Percentiles rank a stretch among this genome's conserved stretches.
Conservation (phyloP, 2,329 filamentous ascomycete genomes). For the Paraphaeosphaeria minitans region DNA sequence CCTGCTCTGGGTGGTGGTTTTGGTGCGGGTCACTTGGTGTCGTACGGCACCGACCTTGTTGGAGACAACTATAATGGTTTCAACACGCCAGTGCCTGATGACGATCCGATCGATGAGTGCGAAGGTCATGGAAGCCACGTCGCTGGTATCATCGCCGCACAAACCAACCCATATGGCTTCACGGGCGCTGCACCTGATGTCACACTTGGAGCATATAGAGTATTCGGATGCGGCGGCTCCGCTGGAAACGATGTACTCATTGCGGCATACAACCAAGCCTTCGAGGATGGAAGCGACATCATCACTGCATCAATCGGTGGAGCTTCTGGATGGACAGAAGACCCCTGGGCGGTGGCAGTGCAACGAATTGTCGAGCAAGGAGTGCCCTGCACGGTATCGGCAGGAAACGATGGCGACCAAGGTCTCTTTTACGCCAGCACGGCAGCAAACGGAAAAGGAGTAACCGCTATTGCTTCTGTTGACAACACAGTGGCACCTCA, state of each 20-base stretch:
- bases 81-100: conserved; percentile 52
- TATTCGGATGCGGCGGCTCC: conserved; percentile 54
- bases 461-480: conserved; percentile 53
- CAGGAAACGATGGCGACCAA: conserved; percentile 58
- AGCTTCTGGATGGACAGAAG: conserved; percentile 41
- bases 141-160: conserved; percentile 66
- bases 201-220: conserved; percentile 28
- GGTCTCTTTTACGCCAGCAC: conserved; percentile 56
- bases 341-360: conserved; percentile 49
- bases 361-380: conserved; percentile 52
- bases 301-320: conserved; percentile 46
- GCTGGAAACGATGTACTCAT: conserved; percentile 64
- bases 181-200: conserved; percentile 26
- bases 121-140: conserved; percentile 61
- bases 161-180: conserved; percentile 35
- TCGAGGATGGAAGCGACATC: conserved; percentile 53
- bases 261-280: conserved; percentile 64
- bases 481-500: conserved; percentile 40
- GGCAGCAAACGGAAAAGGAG: conserved; percentile 50
- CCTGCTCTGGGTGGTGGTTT: conserved; percentile 69
- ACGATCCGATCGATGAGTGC: conserved; percentile 58
- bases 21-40: conserved; percentile 63
- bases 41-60: conserved; percentile 62
- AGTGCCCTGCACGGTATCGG: conserved; percentile 57
- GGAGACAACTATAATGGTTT: conserved; percentile 54